These are phyloP conservation scores for Madurella fahalii DNA, from an alignment of 2,329 filamentous ascomycete genomes.

Conservation along the genomic window DNA sequence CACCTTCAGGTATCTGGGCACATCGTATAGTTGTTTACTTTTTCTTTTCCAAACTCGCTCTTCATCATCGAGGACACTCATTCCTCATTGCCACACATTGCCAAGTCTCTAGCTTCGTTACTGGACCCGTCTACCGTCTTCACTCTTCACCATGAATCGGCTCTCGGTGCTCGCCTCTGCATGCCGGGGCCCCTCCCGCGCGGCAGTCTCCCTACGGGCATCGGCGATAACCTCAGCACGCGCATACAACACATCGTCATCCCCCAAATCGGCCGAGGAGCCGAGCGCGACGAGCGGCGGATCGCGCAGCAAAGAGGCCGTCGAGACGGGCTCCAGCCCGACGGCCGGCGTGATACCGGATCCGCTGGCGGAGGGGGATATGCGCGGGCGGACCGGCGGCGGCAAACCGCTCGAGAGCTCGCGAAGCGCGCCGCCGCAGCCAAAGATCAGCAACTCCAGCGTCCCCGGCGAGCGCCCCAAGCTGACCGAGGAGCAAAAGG, in stretches of 20 bases:
- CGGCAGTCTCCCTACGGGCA: not conserved
- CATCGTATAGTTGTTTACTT: no score
- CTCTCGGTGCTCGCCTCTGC: not conserved
- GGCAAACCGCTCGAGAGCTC: conserved; percentile 35
- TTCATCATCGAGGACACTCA: not conserved
- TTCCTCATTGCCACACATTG: no score
- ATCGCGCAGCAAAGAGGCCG: conserved; percentile 37
- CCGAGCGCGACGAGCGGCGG: conserved; percentile 29
- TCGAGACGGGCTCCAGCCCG: conserved; percentile 26
- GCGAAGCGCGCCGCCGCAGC: conserved; percentile 38
- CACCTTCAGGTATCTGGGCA: no score
- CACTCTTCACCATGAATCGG: not conserved
- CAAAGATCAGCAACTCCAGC: conserved; percentile 50
- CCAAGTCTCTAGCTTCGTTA: not conserved
- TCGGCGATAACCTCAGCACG: not conserved
- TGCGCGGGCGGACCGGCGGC: conserved; percentile 38
- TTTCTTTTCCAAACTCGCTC: no score
- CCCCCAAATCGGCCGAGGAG: conserved; percentile 26
- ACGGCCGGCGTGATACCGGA: conserved; percentile 27
- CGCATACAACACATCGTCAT: conserved; percentile 15
- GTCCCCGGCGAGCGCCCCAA: conserved; percentile 34
- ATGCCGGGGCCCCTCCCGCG: not conserved
- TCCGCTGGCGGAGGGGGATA: conserved; percentile 28
- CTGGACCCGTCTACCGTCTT: not conserved
- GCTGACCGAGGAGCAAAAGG: conserved; percentile 48